Evolutionary conservation across 257 asterid species (phyloP).

Genomic region (Solanum pinnatisectum): DNA sequence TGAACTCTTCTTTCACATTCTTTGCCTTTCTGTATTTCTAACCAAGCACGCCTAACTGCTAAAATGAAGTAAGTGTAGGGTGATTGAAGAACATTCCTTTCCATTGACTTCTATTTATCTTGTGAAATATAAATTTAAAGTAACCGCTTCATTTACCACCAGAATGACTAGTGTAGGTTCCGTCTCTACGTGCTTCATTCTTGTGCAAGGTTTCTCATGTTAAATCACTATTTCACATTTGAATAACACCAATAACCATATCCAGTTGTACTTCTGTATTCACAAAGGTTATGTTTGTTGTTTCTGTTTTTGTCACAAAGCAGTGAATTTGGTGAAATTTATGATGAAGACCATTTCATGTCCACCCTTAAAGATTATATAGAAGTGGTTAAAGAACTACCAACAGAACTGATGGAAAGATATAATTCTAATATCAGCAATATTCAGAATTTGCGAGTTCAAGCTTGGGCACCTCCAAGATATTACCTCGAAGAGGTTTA

Average conservation of each 20-base stretch:
- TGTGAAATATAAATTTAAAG: background rate
- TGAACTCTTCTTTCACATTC: background rate
- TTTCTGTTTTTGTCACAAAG: slow-evolving; percentile 2
- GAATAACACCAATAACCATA: background rate
- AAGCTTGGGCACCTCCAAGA: slow-evolving; percentile 73
- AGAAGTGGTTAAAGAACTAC: slow-evolving; percentile 54
- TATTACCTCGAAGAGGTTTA: slow-evolving; percentile 63
- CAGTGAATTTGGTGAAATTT: slow-evolving; percentile 77
- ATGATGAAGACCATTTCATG: slow-evolving; percentile 71
- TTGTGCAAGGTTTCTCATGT: background rate
- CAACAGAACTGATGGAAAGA: slow-evolving; percentile 52
- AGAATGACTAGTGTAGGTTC: background rate
- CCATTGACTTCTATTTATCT: background rate
- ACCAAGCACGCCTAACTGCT: background rate
- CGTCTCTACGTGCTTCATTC: background rate
- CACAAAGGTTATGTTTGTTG: background rate
- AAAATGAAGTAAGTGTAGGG: background rate
- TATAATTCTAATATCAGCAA: slow-evolving; percentile 57
- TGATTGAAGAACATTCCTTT: background rate
- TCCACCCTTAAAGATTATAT: slow-evolving; percentile 50
- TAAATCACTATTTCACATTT: background rate
- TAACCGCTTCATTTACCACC: background rate
- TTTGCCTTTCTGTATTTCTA: background rate
- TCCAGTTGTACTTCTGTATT: background rate
- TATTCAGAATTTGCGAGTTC: slow-evolving; percentile 48